Evolutionary conservation across 2,329 filamentous ascomycete species (phyloP).

Genomic region (Fusarium aywerte): DNA sequence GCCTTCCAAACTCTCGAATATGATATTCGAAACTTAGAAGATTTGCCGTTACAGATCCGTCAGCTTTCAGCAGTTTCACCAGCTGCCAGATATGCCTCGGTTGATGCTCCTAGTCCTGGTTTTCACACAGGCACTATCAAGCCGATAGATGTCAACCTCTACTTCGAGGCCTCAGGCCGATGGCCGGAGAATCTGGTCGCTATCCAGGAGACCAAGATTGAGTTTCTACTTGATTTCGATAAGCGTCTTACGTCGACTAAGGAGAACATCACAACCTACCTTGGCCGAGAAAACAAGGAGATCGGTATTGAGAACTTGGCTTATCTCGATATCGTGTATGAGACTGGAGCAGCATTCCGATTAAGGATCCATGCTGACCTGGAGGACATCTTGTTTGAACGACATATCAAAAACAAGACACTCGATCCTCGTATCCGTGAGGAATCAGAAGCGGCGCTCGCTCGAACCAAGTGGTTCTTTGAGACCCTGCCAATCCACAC

Average conservation of each 20-base stretch:
- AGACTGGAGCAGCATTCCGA: conserved; percentile 78
- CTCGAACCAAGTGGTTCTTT: conserved; percentile 76
- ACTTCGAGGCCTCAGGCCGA: conserved; percentile 91
- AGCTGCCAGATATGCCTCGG: conserved; percentile 78
- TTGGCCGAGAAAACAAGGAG: conserved; percentile 83
- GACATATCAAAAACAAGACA: conserved; percentile 79
- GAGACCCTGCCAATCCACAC: conserved; percentile 80
- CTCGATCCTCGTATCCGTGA: conserved; percentile 73
- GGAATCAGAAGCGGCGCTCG: conserved; percentile 74
- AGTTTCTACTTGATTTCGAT: conserved; percentile 83
- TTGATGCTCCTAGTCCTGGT: conserved; percentile 56
- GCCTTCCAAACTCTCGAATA: conserved; percentile 79
- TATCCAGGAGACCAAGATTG: conserved; percentile 93
- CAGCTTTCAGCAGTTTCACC: conserved; percentile 80
- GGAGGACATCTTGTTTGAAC: conserved; percentile 82
- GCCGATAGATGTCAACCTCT: conserved; percentile 82
- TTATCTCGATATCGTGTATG: conserved; percentile 84
- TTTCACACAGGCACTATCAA: conserved; percentile 57
- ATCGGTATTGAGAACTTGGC: conserved; percentile 78
- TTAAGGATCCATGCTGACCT: conserved; percentile 89
- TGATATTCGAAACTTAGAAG: conserved; percentile 80
- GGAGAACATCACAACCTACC: conserved; percentile 69
- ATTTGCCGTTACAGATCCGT: conserved; percentile 86
- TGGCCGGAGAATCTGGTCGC: conserved; percentile 94
- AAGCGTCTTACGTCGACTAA: conserved; percentile 73